Percentiles rank a stretch among this genome's conserved stretches.
Evolutionary conservation across 352 stramenopile genomes (phyloP).

Genomic region (Aphanomyces astaci): DNA sequence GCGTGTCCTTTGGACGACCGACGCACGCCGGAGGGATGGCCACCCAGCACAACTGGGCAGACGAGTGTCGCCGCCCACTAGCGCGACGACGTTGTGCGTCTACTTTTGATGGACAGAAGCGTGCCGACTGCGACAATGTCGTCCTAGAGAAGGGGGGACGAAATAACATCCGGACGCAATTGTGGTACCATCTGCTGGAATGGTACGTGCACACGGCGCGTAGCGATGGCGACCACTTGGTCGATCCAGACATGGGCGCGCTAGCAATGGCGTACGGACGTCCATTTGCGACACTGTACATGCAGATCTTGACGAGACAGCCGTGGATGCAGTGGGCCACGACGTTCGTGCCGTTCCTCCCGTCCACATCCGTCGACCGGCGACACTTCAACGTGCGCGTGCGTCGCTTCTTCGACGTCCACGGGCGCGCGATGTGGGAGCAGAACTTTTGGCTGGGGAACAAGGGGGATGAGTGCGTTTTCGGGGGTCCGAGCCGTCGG

Average conservation of each 20-base stretch:
- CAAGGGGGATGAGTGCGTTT: not conserved
- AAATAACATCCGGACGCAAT: no score
- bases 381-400: not conserved
- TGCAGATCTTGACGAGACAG: not conserved
- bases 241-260: not conserved
- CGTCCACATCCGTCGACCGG: not conserved
- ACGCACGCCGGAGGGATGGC: no score
- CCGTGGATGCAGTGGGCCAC: not conserved
- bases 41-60: no score
- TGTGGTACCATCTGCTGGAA: no score
- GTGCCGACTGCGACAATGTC: no score
- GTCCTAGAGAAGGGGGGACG: no score
- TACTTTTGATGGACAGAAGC: no score
- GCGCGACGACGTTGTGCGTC: no score
- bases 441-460: not conserved
- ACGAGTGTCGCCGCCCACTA: no score
- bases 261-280: not conserved
- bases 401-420: not conserved
- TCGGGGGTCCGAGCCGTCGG: not conserved
- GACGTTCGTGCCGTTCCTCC: not conserved
- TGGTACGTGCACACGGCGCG: no score
- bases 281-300: not conserved
- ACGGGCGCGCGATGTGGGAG: not conserved
- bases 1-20: no score
- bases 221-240: no score